A percentile compares a stretch with the other conserved stretches of the same genome.
These are phyloP conservation scores for Botrytis hyacinthi DNA, from an alignment of 2,329 filamentous ascomycete species.

Conservation along the genomic window DNA sequence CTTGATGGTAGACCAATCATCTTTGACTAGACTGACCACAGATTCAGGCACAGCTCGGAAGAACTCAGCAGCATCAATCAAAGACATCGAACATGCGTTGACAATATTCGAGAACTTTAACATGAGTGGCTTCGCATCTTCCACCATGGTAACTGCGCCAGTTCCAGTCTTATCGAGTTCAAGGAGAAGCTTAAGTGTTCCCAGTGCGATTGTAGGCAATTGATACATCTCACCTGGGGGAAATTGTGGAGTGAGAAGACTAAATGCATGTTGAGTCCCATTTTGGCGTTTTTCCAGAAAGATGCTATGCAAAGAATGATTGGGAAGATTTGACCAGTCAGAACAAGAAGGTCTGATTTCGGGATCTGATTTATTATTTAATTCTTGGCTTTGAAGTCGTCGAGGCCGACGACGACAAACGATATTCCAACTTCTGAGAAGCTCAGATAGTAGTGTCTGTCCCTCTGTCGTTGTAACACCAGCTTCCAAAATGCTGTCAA, in stretches of 20 bases:
- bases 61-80: slow-evolving; percentile 3
- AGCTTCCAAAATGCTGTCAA: slow-evolving; percentile 26
- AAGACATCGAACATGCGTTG: slow-evolving; percentile 1
- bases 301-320: not conserved
- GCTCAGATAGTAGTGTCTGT: slow-evolving; percentile 28
- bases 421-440: slow-evolving; percentile 38
- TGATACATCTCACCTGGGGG: slow-evolving; percentile 18
- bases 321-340: slow-evolving; percentile 33
- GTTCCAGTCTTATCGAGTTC: slow-evolving; percentile 7
- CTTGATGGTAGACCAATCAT: slow-evolving; percentile 25
- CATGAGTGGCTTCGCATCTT: not conserved
- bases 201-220: slow-evolving; percentile 32
- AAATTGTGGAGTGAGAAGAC: slow-evolving; percentile 29
- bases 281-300: slow-evolving; percentile 19
- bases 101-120: not conserved
- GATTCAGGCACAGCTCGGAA: slow-evolving; percentile 1
- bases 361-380: not conserved
- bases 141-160: not conserved
- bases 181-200: slow-evolving; percentile 33
- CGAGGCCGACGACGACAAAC: slow-evolving; percentile 27
- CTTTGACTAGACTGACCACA: slow-evolving; percentile 27
- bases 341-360: slow-evolving; percentile 20
- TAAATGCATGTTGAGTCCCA: slow-evolving; percentile 27
- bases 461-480: slow-evolving; percentile 19
- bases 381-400: slow-evolving; percentile 10